Evolutionary conservation across 129 eudicot species (phyloP).

Genomic region (Lonicera japonica): DNA sequence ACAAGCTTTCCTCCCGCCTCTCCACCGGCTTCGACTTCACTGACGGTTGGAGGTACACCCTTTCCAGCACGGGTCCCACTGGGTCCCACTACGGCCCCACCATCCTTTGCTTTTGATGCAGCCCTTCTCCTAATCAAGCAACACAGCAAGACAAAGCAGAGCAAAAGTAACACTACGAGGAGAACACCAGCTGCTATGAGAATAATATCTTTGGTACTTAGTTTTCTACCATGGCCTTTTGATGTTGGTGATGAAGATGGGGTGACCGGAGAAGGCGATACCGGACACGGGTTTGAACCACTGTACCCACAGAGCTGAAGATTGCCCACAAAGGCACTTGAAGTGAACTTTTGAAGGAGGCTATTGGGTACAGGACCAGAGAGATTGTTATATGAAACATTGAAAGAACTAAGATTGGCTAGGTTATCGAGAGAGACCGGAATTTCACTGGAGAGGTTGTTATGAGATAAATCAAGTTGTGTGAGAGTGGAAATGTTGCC

Average conservation of each 20-base stretch:
- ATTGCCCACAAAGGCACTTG: constrained; percentile 65
- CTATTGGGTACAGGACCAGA: constrained; percentile 59
- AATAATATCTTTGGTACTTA: constrained; percentile 42
- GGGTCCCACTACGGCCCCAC: constrained; percentile 23
- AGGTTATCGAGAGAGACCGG: constrained; percentile 52
- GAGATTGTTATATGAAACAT: constrained; percentile 75
- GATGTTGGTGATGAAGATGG: constrained; percentile 22
- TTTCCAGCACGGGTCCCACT: constrained; percentile 22
- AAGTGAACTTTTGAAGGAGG: constrained; percentile 50
- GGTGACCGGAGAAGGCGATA: constrained; percentile 31
- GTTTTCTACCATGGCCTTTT: constrained; percentile 17
- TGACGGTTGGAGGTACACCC: constrained; percentile 43
- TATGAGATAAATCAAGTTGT: constrained; percentile 44
- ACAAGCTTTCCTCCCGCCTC: constrained; percentile 86
- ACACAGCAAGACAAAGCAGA: constrained; percentile 54
- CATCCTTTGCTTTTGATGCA: constrained; percentile 27
- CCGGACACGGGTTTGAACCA: constrained; percentile 41
- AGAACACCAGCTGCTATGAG: constrained; percentile 65
- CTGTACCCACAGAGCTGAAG: constrained; percentile 71
- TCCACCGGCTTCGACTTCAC: constrained; percentile 50
- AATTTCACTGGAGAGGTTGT: constrained; percentile 55
- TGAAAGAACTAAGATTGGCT: constrained; percentile 50
- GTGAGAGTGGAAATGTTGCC: constrained; percentile 27
- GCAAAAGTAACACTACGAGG: constrained; percentile 38
- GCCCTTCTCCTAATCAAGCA: constrained; percentile 51